Conservation (phyloP, 1,284 basidiomycete genomes). For the Leccinum griseonigrum region DNA sequence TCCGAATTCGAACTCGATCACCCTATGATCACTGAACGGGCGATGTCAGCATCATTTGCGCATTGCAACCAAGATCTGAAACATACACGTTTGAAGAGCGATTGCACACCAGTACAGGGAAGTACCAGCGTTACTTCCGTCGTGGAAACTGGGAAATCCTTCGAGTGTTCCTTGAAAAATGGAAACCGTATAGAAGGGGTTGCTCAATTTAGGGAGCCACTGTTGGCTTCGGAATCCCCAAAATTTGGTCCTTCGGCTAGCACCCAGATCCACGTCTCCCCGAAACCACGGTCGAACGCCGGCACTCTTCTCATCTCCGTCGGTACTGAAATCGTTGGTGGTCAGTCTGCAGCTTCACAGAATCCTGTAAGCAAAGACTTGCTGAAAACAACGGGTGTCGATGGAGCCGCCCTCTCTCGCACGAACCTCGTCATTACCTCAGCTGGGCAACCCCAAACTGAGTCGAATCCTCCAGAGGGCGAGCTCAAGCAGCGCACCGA, state of each 20-base stretch:
- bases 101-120: conserved; percentile 1
- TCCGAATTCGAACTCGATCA: conserved; percentile 23
- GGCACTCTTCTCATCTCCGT: not conserved
- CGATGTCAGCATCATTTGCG: not conserved
- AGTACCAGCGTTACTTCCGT: not conserved
- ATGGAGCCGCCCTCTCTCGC: not conserved
- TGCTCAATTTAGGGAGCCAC: not conserved
- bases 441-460: not conserved
- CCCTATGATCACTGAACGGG: not conserved
- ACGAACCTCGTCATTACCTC: not conserved
- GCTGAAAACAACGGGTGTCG: not conserved
- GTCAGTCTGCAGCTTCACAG: not conserved
- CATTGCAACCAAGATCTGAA: not conserved
- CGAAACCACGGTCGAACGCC: conserved; percentile 1
- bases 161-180: not conserved
- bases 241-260: conserved; percentile 14
- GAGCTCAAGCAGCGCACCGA: not conserved
- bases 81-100: not conserved
- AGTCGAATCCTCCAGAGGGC: not conserved
- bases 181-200: not conserved
- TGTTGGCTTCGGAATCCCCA: conserved; percentile 7
- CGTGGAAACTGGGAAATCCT: not conserved
- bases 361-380: not conserved
- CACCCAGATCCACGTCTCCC: conserved; percentile 17
- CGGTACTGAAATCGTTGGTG: not conserved